A percentile compares a stretch with the other conserved stretches of the same genome.
These are phyloP conservation scores for Rhododendron henanense DNA, from an alignment of 148 eudicot genomes.

Conservation along the genomic window DNA sequence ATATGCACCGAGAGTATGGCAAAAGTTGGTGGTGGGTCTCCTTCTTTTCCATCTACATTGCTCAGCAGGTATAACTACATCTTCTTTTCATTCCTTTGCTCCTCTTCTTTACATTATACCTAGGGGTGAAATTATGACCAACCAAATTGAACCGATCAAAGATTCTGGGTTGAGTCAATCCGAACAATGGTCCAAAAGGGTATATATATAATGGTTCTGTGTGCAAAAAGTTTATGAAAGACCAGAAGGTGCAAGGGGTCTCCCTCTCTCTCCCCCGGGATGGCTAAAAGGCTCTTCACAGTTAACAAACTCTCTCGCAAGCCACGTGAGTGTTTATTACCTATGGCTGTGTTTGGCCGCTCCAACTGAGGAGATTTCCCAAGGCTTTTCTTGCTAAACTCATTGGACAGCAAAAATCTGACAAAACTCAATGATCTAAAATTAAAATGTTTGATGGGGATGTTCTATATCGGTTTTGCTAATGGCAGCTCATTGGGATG, in stretches of 20 bases:
- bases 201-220: background rate
- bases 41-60: slow-evolving; percentile 69
- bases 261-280: background rate
- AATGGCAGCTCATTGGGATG: background rate
- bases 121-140: background rate
- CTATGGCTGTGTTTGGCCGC: background rate
- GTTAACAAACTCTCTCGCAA: background rate
- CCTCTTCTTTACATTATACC: background rate
- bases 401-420: background rate
- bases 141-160: background rate
- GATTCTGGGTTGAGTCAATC: background rate
- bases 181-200: background rate
- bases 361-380: background rate
- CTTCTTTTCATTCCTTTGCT: background rate
- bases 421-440: background rate
- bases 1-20: slow-evolving; percentile 67
- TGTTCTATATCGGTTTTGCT: background rate
- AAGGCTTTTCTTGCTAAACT: background rate
- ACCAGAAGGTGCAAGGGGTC: background rate
- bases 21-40: slow-evolving; percentile 88
- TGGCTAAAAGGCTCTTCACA: background rate
- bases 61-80: slow-evolving; percentile 60
- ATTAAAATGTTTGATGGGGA: background rate
- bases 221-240: background rate
- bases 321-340: background rate